A percentile compares a stretch with the other conserved stretches of the same genome.
These are phyloP conservation scores for Austropuccinia psidii DNA, from an alignment of 1,284 basidiomycete species.

Conservation along the genomic window DNA sequence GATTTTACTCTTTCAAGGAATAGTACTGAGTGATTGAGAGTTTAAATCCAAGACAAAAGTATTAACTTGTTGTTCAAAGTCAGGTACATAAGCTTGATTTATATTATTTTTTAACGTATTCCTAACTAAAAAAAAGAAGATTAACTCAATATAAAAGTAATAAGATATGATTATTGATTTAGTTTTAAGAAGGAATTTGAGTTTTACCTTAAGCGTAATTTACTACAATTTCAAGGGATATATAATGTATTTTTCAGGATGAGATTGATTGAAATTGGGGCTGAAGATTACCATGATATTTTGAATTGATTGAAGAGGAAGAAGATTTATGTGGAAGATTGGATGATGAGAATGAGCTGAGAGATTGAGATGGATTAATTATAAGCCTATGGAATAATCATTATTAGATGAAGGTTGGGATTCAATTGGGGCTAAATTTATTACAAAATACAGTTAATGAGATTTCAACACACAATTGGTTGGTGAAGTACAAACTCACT, in stretches of 20 bases:
- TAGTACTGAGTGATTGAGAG: slow-evolving; percentile 12
- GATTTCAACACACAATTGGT: not conserved
- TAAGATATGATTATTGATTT: not conserved
- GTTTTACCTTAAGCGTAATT: slow-evolving; percentile 20
- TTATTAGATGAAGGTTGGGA: not conserved
- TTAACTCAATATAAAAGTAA: not conserved
- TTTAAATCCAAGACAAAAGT: slow-evolving; percentile 22
- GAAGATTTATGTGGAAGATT: not conserved
- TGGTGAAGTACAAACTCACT: not conserved
- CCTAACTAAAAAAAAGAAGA: not conserved
- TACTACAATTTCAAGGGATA: too few species aligned
- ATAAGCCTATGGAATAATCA: not conserved
- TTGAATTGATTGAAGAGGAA: slow-evolving; percentile 5
- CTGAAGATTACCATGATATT: too few species aligned
- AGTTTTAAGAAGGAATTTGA: not conserved
- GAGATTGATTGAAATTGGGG: not conserved
- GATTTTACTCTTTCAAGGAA: slow-evolving; percentile 14
- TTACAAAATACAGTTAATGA: not conserved
- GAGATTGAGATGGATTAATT: not conserved
- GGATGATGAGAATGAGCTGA: not conserved
- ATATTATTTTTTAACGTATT: slow-evolving; percentile 21
- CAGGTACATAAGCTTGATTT: slow-evolving; percentile 19
- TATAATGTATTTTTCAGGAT: too few species aligned
- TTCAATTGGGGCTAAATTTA: not conserved
- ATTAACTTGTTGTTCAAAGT: slow-evolving; percentile 15